Evolutionary conservation across 768 basidiomycete genomes (phyloP).

Genomic region (Leccinum arenicola): DNA sequence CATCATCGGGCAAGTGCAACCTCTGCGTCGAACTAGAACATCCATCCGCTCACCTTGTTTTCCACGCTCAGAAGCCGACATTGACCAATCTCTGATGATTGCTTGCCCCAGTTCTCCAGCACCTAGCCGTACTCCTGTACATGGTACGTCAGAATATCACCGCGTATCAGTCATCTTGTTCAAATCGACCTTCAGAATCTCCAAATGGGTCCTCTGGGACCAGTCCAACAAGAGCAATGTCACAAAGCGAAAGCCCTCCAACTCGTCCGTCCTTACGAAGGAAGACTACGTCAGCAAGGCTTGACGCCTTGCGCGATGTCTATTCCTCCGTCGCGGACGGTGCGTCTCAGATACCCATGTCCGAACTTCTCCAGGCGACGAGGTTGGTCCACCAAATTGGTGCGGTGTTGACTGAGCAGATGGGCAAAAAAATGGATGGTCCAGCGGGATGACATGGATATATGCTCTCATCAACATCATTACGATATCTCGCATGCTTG

Average conservation of each 20-base stretch:
- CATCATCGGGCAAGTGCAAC: conserved; percentile 21
- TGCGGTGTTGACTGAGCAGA: conserved; percentile 43
- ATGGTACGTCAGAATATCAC: conserved; percentile 7
- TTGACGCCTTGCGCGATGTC: conserved; percentile 43
- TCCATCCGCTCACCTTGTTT: background rate
- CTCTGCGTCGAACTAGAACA: background rate
- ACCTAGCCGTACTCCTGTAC: background rate
- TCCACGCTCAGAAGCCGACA: conserved; percentile 16
- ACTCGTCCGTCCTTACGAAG: conserved; percentile 30
- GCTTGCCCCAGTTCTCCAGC: conserved; percentile 10
- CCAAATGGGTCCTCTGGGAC: background rate
- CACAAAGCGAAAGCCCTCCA: conserved; percentile 11
- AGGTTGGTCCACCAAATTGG: conserved; percentile 46
- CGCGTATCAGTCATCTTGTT: background rate
- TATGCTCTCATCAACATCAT: background rate
- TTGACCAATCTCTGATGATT: conserved; percentile 21
- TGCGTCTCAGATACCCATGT: conserved; percentile 47
- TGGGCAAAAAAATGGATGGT: conserved; percentile 36
- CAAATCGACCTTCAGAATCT: background rate
- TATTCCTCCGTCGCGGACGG: conserved; percentile 42
- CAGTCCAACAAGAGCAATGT: conserved; percentile 3
- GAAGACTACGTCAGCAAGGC: conserved; percentile 39
- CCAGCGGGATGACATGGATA: conserved; percentile 1
- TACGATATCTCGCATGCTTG: conserved; percentile 47
- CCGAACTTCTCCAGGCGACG: conserved; percentile 48